Base-by-base conservation (phyloP, 2,329 filamentous ascomycete genomes). In the Dactylellina drechsleri region DNA sequence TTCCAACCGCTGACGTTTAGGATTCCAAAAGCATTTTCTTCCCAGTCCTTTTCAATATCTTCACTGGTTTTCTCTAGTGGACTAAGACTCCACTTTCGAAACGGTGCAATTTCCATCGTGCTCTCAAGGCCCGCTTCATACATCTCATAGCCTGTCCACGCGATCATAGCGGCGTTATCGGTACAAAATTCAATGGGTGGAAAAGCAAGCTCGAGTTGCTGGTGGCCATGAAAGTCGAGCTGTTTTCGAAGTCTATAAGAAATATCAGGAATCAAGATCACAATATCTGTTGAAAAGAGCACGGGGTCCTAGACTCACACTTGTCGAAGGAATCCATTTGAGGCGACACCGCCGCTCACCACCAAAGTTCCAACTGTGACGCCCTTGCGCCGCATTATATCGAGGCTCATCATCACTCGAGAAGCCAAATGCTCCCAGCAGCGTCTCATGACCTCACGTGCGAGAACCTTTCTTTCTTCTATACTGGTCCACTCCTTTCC, bases 101-200 rank as follows among this genome's bases (percentile, higher is more conserved):
- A 80, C 1, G 89, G 86, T 54, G 85, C 81, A 67, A 89, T 86
- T 23, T 83, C 85, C 66, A 93, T 79, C 18, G 87, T 85, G 7
- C 88, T 90, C 71, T 84, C 82, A 85, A 88, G 93, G 0, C 94
- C 93, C 0, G 87, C 88, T 81, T 91, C 86, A 80, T 87, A 97
- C 93, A 99, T 97, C 83, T 98, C 93, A 77, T 93, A 86, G 0
- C 91, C 95, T 0, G 93, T 86, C 94, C 95, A 98, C 0, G 91
- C 94, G 81, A 98, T 93, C 95, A 99, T 99, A 56, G 93, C 92
- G 12, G 95, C 95, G 82, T 99, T 98, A 80, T 99, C 95, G 0
- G 92, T 97, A 80, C 95, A 98, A 62, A 94, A 85, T 49, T 85
- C 84, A 8, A 87, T 82, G 1, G 93, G 93, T n/a, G 95, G 94